phyloP scores from a whole-genome alignment of 306 rosid genomes.

The Benincasa hispida region DNA sequence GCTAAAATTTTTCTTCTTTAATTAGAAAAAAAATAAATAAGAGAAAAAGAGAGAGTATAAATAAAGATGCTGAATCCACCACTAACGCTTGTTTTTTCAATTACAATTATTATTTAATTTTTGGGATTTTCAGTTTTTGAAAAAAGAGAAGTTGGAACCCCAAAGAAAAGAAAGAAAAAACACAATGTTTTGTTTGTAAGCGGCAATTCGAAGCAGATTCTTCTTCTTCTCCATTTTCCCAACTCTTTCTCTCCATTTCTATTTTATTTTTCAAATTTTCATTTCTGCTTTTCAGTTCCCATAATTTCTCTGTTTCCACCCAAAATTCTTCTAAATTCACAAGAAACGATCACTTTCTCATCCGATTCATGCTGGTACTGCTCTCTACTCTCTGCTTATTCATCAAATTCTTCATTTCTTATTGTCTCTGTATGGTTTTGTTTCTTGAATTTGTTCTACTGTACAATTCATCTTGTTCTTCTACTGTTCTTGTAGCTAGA shows the following conservation, averaged over 20 bases:
- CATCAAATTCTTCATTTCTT: neutral
- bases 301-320: neutral
- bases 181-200: constrained; percentile 1
- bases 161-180: neutral
- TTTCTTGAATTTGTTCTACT: neutral
- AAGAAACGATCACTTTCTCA: neutral
- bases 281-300: neutral
- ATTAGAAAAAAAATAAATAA: no score
- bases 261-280: neutral
- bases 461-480: neutral
- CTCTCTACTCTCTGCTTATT: neutral
- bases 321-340: neutral
- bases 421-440: neutral
- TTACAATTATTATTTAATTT: neutral
- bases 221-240: neutral
- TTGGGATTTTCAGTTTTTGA: neutral
- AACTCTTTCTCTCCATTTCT: neutral
- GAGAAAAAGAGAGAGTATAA: neutral
- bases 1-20: no score
- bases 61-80: constrained; percentile 5
- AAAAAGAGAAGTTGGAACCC: neutral
- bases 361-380: neutral
- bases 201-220: constrained; percentile 12
- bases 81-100: neutral
- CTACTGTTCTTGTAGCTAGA: neutral